phyloP scores from a whole-genome alignment of 1,284 basidiomycete genomes.

The Ustilago bromivora region DNA sequence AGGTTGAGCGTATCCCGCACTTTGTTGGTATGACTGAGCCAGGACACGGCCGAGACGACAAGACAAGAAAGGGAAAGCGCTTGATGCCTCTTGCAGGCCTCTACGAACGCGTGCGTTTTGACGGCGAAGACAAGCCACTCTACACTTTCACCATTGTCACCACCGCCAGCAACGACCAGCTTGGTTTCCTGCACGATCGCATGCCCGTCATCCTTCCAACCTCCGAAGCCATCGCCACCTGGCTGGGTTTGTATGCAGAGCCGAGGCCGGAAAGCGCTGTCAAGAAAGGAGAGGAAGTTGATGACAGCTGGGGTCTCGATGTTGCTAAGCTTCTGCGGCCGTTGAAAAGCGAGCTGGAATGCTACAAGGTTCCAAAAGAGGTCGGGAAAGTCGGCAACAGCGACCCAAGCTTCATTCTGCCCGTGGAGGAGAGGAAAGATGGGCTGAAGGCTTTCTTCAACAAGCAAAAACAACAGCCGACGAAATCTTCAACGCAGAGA shows the following conservation, averaged over 20 bases:
- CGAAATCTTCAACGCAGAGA: not conserved
- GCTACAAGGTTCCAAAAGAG: constrained; percentile 90
- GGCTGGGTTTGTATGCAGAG: constrained; percentile 78
- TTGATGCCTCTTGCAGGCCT: constrained; percentile 89
- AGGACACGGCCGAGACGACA: constrained; percentile 75
- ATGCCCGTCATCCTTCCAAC: constrained; percentile 87
- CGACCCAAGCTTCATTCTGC: constrained; percentile 83
- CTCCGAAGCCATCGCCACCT: constrained; percentile 76
- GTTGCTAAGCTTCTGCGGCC: constrained; percentile 79
- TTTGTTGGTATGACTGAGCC: constrained; percentile 84
- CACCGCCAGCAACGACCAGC: constrained; percentile 72
- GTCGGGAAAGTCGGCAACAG: constrained; percentile 90
- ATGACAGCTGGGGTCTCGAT: constrained; percentile 70
- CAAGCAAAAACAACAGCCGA: constrained; percentile 62
- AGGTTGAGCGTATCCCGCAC: constrained; percentile 71
- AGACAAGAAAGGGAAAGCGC: constrained; percentile 75
- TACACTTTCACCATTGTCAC: constrained; percentile 92
- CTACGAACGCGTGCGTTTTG: constrained; percentile 78
- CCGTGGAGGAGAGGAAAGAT: constrained; percentile 82
- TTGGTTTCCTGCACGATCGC: constrained; percentile 78
- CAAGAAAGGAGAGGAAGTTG: constrained; percentile 26
- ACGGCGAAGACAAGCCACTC: constrained; percentile 75
- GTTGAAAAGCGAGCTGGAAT: constrained; percentile 75
- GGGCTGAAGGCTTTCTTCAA: constrained; percentile 89
- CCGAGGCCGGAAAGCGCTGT: constrained; percentile 17